Base-by-base conservation (phyloP, 2,329 filamentous ascomycete genomes). In the Zarea fungicola region DNA sequence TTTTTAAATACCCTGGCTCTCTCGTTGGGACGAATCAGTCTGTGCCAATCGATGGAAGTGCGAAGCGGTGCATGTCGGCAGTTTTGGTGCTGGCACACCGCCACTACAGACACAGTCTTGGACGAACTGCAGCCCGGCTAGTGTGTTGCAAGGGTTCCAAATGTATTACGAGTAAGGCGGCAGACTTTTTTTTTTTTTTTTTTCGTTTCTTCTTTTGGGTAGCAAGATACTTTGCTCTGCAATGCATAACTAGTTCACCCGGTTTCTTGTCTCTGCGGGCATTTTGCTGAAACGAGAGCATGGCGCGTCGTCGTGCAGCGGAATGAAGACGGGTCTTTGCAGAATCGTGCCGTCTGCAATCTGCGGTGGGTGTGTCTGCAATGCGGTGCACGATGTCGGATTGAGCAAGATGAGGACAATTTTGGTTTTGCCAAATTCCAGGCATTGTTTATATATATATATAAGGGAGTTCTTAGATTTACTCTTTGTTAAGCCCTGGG, bases 271-370 rank as follows among this genome's bases (percentile, higher is more conserved):
- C n/a, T n/a, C n/a, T n/a, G n/a, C n/a, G n/a, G n/a, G n/a, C n/a
- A n/a, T n/a, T n/a, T n/a, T n/a, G n/a, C n/a, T n/a, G n/a, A n/a
- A n/a, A n/a, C n/a, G n/a, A n/a, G n/a, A n/a, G n/a, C n/a, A n/a
- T n/a, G n/a, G n/a, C n/a, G n/a, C n/a, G n/a, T n/a, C n/a, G n/a
- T n/a, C n/a, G n/a, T n/a, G 6, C 16, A 21, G 7, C 7, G 34
- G 10, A 18, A 39, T 14, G 11, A 39, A 19, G 9, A 37, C 42
- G 42, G 42, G 16, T 37, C 16, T 16, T 34, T 46, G 42, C 42
- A 46, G 28, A 14, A 46, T 46, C 42, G 42, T 46, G 42, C 42
- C 16, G 42, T 29, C 36, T 37, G 42, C 34, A n/a, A n/a, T n/a
- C n/a, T n/a, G n/a, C n/a, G n/a, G n/a, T n/a, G n/a, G n/a, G n/a